Base-by-base conservation (phyloP, 805 yeast species). In the Candida ponderosae region DNA sequence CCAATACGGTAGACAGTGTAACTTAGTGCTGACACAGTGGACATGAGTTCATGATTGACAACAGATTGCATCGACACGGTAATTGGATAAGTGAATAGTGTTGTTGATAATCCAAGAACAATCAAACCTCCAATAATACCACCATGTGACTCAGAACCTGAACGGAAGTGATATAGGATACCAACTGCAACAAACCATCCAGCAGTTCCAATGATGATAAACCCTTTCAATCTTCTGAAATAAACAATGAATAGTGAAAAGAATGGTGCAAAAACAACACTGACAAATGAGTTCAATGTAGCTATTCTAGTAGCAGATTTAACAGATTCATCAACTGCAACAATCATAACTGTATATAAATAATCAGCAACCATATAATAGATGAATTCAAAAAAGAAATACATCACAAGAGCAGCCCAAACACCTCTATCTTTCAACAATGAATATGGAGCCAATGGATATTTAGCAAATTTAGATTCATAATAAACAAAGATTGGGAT, bases 351-450 rank as follows among this genome's bases (percentile, higher is more conserved):
- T 0, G 88, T 70, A 58, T 77, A 81, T 56, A 83, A 55, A 56
- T 70, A 83, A 47, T 77, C 83, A 42, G 76, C 74, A 36, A 81
- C 86, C 80, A 81, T 73, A 56, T 76, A 71, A 71, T 73, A 80
- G 37, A 78, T 63, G 51, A 78, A 70, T 59, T 79, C 72, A 41
- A 79, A 64, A 43, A 81, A 58, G 40, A 79, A 57, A 3, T 75
- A 80, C 43, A 81, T 68, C 23, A 65, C 50, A 40, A 80, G 50
- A n/a, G 89, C 82, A 13, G 85, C 63, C 81, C 85, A 79, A 24
- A 82, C 79, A 43, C 82, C 84, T 46, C 87, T 72, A 56, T 83
- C 84, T 40, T 65, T 74, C 50, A 83, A 53, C 43, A 80, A 63
- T 13, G 63, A 56, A 45, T 64, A 62, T 16, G 93, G 90, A 16